phyloP scores from a whole-genome alignment of 768 basidiomycete genomes.

The Mycena venus region DNA sequence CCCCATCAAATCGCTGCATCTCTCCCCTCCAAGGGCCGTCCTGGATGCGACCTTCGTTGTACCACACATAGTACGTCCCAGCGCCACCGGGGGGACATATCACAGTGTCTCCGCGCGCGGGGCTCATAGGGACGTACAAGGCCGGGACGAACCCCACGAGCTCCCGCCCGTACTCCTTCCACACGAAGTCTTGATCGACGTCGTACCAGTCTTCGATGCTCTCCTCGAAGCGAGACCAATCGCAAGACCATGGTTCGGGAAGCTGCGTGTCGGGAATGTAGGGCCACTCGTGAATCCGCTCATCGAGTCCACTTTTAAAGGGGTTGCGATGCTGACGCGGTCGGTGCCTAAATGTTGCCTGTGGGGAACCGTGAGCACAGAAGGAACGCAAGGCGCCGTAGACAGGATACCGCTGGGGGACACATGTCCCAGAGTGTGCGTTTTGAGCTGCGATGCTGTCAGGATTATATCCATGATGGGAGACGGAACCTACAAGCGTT shows the following conservation, averaged over 20 bases:
- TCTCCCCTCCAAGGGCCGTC: background rate
- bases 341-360: background rate
- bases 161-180: background rate
- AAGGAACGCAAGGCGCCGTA: background rate
- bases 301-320: no score
- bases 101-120: background rate
- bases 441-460: background rate
- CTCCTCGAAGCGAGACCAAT: background rate
- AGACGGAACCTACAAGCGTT: background rate
- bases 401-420: conserved; percentile 1
- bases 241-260: conserved; percentile 3
- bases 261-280: background rate
- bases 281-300: background rate
- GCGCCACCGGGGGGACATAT: background rate
- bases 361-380: background rate
- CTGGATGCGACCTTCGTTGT: background rate
- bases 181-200: background rate
- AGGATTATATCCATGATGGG: background rate
- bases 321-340: background rate
- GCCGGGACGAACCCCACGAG: background rate
- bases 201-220: background rate
- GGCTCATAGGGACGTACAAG: background rate
- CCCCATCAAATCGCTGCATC: background rate
- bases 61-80: conserved; percentile 4
- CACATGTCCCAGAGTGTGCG: conserved; percentile 6